Evolutionary conservation across 257 asterid genomes (phyloP), one percentile per base, ranked within the genome.

Genomic region (Ilex asprella): DNA sequence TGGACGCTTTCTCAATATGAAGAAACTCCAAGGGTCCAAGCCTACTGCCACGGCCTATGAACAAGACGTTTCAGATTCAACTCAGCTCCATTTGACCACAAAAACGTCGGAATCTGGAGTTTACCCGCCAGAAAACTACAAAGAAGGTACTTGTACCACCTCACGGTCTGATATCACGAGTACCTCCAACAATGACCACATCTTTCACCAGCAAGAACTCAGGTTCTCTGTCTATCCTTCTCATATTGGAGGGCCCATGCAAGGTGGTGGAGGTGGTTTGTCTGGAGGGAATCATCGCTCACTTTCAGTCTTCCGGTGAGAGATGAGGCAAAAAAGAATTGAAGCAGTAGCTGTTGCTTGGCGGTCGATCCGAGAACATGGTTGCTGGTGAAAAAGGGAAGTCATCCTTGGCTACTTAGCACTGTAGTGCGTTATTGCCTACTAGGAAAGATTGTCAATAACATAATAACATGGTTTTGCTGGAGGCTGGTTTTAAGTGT

Each of bases 341-440:
- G 12, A 31, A 9, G 9, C 39, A 66, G 47, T 59, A n/a, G 32
- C 31, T 60, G 60, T 31, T 61, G 64, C 8, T 35, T 35, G 54
- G 54, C 1, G 10, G 3, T 49, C 54, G 54, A 6, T 49, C 54
- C n/a, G 50, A 43, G 55, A 30, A 30, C 39, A 30, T 66, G 63
- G 65, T 41, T 68, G 65, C 78, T 74, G 65, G 21, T 55, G 7
- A 16, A 69, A 66, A 46, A 8, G 79, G 79, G 76, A 75, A 70
- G 73, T 75, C 76, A 75, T 75, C 76, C 76, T 75, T 75, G 80
- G 80, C 70, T 75, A 35, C 7, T 35, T 35, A 35, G 41, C 41
- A 35, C 2, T 35, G 41, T 35, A 35, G 41, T 35, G 41, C 8
- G 5, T 35, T 35, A 35, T 8, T 35, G 5, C 41, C 41, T 35